These are phyloP conservation scores for Saraca asoca DNA, from an alignment of 331 rosid species.

Conservation along the genomic window DNA sequence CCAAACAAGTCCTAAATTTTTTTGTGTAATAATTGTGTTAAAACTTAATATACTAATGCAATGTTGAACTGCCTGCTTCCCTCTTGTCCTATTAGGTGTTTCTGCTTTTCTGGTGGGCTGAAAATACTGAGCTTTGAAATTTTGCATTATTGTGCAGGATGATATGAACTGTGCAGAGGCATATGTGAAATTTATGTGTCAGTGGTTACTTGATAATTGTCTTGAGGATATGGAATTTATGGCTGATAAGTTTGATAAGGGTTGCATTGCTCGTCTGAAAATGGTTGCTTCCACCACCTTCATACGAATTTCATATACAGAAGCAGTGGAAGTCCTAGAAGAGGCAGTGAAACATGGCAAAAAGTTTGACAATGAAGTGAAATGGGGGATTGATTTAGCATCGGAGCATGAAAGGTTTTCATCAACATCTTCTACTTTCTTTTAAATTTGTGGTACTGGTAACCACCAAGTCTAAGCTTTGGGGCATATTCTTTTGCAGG, in stretches of 20 bases:
- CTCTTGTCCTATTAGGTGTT: background rate
- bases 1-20: background rate
- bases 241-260: constrained; percentile 75
- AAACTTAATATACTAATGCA: background rate
- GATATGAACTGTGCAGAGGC: constrained; percentile 97
- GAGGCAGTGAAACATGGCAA: constrained; percentile 79
- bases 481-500: constrained; percentile 46
- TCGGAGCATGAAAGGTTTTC: constrained; percentile 90
- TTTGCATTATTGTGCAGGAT: constrained; percentile 53
- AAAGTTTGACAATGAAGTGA: constrained; percentile 86
- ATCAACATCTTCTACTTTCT: constrained; percentile 12
- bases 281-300: constrained; percentile 85
- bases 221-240: constrained; percentile 84
- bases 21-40: background rate
- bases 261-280: constrained; percentile 75
- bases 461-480: constrained; percentile 8
- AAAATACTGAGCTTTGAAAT: background rate
- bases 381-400: constrained; percentile 95
- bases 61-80: background rate
- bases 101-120: constrained; percentile 7
- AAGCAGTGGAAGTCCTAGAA: constrained; percentile 77
- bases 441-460: constrained; percentile 3
- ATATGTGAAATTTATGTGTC: constrained; percentile 75
- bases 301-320: constrained; percentile 70
- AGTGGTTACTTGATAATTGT: constrained; percentile 87